Conservation (phyloP, 352 stramenopile species). For the Globisporangium nunn region DNA sequence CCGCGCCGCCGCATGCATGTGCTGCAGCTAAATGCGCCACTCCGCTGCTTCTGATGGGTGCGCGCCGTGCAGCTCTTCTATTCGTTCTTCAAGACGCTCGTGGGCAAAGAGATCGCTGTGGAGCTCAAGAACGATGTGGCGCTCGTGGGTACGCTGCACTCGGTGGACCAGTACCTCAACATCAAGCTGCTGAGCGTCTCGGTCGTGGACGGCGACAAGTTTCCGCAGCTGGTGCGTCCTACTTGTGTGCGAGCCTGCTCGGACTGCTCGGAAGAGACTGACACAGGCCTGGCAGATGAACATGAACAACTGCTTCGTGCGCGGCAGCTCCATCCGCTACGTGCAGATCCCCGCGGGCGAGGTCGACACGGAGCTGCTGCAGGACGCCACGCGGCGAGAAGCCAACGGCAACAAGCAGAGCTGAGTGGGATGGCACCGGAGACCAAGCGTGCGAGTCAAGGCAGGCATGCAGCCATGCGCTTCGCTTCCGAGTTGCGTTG, state of each 20-base stretch:
- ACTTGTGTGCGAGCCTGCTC: no score
- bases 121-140: slow-evolving; percentile 99
- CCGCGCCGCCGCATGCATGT: not conserved
- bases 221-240: slow-evolving; percentile 93
- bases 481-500: no score
- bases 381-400: slow-evolving; percentile 65
- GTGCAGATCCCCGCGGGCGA: slow-evolving; percentile 96
- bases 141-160: slow-evolving; percentile 94
- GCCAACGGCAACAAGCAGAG: slow-evolving; percentile 68
- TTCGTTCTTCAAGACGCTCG: slow-evolving; percentile 98
- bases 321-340: slow-evolving; percentile 97
- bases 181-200: slow-evolving; percentile 96
- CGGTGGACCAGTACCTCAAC: slow-evolving; percentile 99
- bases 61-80: slow-evolving; percentile 89
- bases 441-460: no score
- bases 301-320: slow-evolving; percentile 98
- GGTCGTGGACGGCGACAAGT: slow-evolving; percentile 94
- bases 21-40: not conserved
- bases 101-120: slow-evolving; percentile 96
- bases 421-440: no score
- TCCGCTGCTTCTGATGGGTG: no score
- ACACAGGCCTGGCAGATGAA: slow-evolving; percentile 82
- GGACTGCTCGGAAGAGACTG: no score
- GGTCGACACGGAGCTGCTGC: slow-evolving; percentile 96
- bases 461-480: no score